Conservation (phyloP, 208 protist genomes). For the Acanthamoeba lenticulata region DNA sequence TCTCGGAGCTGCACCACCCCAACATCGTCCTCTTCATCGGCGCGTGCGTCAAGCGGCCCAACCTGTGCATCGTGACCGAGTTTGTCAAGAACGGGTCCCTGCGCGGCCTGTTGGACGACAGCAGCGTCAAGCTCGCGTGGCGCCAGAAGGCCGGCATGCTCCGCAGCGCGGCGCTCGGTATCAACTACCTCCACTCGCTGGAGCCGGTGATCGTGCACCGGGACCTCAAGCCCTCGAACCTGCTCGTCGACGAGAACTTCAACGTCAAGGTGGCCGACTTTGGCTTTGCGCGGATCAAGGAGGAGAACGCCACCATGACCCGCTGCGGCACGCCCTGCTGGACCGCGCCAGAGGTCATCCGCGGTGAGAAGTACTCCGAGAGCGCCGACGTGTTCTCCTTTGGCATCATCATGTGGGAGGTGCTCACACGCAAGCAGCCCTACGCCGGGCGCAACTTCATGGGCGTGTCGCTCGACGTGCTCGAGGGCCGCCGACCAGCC, state of each 20-base stretch:
- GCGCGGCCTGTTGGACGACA: not conserved
- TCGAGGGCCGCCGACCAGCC: no score
- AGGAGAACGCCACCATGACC: no score
- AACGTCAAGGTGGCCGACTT: not conserved
- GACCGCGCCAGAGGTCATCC: no score
- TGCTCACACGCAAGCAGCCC: no score
- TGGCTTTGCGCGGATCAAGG: not conserved
- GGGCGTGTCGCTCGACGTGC: no score
- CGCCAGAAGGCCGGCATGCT: not conserved
- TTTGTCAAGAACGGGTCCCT: not conserved
- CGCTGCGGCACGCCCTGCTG: no score
- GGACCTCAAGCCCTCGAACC: no score
- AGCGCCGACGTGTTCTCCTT: no score
- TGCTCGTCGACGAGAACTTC: not conserved
- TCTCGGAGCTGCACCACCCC: conserved; percentile 17
- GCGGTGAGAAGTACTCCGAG: no score
- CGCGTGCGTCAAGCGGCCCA: not conserved
- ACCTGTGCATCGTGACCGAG: conserved; percentile 32
- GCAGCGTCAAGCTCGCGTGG: not conserved
- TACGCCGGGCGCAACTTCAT: no score
- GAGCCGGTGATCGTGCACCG: not conserved
- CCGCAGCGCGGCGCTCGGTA: not conserved
- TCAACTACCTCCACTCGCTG: conserved; percentile 13
- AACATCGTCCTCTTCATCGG: conserved; percentile 37
- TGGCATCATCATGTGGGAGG: no score